phyloP scores from a whole-genome alignment of 306 rosid species.

The Rosa multiflora region DNA sequence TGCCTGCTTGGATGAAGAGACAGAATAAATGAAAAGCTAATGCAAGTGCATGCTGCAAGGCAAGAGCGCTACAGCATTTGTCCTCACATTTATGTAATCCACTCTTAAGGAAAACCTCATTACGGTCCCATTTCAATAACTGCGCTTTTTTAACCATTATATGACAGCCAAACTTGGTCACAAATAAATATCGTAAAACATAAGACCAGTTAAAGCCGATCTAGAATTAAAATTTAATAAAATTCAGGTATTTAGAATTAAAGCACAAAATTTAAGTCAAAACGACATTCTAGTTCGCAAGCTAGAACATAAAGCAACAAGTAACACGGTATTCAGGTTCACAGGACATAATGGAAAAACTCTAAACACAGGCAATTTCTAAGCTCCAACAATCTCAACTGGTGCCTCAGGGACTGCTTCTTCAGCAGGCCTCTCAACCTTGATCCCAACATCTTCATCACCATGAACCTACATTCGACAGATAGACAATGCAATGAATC shows the following conservation, averaged over 20 bases:
- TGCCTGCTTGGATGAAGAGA: no score
- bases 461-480: constrained; percentile 67
- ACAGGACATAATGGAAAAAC: constrained; percentile 19
- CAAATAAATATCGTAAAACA: no score
- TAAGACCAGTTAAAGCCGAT: not conserved
- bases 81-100: no score
- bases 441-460: constrained; percentile 77
- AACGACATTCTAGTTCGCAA: constrained; percentile 21
- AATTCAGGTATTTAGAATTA: constrained; percentile 13
- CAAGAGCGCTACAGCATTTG: no score
- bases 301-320: constrained; percentile 14
- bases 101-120: no score
- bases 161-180: no score
- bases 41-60: no score
- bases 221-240: not conserved
- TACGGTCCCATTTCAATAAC: no score
- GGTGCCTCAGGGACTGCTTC: constrained; percentile 53
- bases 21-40: no score
- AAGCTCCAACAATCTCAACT: constrained; percentile 77
- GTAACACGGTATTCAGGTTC: not conserved
- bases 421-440: constrained; percentile 86
- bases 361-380: constrained; percentile 10
- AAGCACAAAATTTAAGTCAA: constrained; percentile 28
- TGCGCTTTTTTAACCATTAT: no score
- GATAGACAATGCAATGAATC: not conserved